Evolutionary conservation across 2,329 filamentous ascomycete genomes (phyloP), one percentile per base, ranked within the genome.

Genomic region (Blastomyces parvus): DNA sequence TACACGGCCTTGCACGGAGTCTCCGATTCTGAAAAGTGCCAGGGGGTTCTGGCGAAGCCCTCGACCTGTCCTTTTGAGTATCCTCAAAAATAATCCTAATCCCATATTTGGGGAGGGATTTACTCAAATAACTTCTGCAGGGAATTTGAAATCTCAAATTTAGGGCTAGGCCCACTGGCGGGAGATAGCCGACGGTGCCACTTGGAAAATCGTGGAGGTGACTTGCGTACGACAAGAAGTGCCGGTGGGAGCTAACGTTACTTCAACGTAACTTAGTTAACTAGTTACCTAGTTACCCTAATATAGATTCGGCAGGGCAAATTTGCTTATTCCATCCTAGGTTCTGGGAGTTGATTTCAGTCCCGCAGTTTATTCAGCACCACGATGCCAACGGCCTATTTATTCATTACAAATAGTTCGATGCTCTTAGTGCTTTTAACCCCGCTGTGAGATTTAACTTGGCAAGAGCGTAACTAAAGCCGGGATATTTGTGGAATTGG

Each of bases 41-140:
- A 30, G 19, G 25, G 50, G 33, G 27, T 27, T 53, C 19, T 8
- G 33, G 25, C 25, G 30, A 30, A 48, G 17, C 14, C 17, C 7
- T 33, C 14, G 3, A n/a, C 2, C 9, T 13, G 40, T 13, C n/a
- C 22, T 36, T 55, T 36, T n/a, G 27, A 36, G 30, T 3, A 33
- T 55, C 33, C 52, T 55, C 52, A 55, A 55, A 55, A 55, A 55
- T 55, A 55, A 55, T 55, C 52, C 52, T 36, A 17, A 14, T 55
- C 30, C 19, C 27, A 22, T 42, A n/a, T 19, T 40, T 42, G 30
- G 42, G n/a, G 0, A 17, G 55, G 42, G 5, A 33, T 57, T 27
- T 58, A 46, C 27, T 62, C 46, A 50, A 53, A 53, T 22, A 48
- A 13, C 17, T 55, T 55, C 27, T 55, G 52, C 27, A 33, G 27